phyloP scores from a whole-genome alignment of 345 rosid species.

The Salix udensis region DNA sequence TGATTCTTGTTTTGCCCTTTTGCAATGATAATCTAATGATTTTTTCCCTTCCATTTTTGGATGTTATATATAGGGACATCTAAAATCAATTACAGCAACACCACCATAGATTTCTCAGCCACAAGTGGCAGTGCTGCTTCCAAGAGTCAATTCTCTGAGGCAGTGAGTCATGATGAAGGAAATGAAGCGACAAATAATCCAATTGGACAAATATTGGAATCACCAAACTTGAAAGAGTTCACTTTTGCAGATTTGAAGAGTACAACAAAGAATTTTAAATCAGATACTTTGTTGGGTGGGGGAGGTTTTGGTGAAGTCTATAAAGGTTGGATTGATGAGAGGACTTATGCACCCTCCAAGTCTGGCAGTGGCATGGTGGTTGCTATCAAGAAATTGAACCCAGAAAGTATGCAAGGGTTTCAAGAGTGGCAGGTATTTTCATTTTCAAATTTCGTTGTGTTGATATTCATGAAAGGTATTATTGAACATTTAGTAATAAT shows the following conservation, averaged over 20 bases:
- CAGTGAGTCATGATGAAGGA: slow-evolving; percentile 30
- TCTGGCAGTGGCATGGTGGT: slow-evolving; percentile 54
- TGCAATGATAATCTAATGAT: background rate
- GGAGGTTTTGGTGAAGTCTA: slow-evolving; percentile 84
- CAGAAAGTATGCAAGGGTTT: slow-evolving; percentile 65
- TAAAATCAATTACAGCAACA: slow-evolving; percentile 22
- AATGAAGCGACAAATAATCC: slow-evolving; percentile 17
- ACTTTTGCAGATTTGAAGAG: slow-evolving; percentile 53
- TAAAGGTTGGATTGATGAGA: slow-evolving; percentile 77
- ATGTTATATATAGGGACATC: slow-evolving; percentile 18
- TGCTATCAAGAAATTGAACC: slow-evolving; percentile 73
- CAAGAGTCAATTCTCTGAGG: slow-evolving; percentile 39
- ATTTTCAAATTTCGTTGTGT: background rate
- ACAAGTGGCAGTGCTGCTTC: slow-evolving; percentile 33
- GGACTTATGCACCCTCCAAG: slow-evolving; percentile 54
- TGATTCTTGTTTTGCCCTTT: background rate
- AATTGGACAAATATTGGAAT: slow-evolving; percentile 33
- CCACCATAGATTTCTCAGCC: slow-evolving; percentile 29
- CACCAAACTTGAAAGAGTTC: slow-evolving; percentile 45
- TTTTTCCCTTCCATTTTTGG: slow-evolving; percentile 3
- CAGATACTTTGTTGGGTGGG: slow-evolving; percentile 66
- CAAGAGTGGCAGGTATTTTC: slow-evolving; percentile 71
- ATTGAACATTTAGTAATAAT: background rate
- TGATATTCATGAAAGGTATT: background rate
- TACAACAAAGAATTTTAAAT: slow-evolving; percentile 58